Evolutionary conservation across 352 stramenopile species (phyloP).

Genomic region (Phytophthora lateralis): DNA sequence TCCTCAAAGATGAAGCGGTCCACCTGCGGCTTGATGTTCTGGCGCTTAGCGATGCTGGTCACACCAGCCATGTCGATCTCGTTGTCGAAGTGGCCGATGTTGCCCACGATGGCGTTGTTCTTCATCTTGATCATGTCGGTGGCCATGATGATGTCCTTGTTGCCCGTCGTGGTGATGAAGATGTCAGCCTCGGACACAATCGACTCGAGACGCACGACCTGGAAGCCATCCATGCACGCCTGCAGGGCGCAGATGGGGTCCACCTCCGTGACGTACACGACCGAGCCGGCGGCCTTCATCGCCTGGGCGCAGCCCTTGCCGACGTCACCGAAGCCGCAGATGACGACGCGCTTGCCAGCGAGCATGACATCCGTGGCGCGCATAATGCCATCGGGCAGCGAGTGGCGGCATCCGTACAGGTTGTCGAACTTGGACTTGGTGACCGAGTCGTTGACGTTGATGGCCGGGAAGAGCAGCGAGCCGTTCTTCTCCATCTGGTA

Average conservation of each 20-base stretch:
- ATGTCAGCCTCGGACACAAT: conserved; percentile 94
- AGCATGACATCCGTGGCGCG: conserved; percentile 99
- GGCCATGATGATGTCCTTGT: conserved; percentile 99
- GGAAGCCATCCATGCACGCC: conserved; percentile 98
- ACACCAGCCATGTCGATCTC: conserved; percentile 99
- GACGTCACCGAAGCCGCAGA: conserved; percentile 98
- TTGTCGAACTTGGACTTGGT: conserved; percentile 99
- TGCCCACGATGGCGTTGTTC: conserved; percentile 99
- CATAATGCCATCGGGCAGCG: conserved; percentile 98
- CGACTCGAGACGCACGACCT: conserved; percentile 93
- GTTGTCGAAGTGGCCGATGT: conserved; percentile 99
- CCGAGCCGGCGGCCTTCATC: conserved; percentile 96
- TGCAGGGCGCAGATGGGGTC: conserved; percentile 99
- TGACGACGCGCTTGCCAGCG: conserved; percentile 97
- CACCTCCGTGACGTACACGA: conserved; percentile 98
- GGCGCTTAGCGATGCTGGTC: conserved; percentile 80
- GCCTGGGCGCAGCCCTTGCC: conserved; percentile 97
- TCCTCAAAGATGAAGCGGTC: conserved; percentile 97
- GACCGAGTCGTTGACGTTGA: conserved; percentile 99
- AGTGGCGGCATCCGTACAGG: conserved; percentile 99
- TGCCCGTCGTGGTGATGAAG: conserved; percentile 99
- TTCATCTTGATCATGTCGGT: conserved; percentile 98
- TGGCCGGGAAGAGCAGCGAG: conserved; percentile 96
- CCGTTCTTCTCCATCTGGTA: conserved; percentile 98
- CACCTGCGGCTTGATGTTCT: conserved; percentile 99